Conservation (phyloP, 495 filamentous ascomycete genomes). For the Hypoxylon subgilvum region DNA sequence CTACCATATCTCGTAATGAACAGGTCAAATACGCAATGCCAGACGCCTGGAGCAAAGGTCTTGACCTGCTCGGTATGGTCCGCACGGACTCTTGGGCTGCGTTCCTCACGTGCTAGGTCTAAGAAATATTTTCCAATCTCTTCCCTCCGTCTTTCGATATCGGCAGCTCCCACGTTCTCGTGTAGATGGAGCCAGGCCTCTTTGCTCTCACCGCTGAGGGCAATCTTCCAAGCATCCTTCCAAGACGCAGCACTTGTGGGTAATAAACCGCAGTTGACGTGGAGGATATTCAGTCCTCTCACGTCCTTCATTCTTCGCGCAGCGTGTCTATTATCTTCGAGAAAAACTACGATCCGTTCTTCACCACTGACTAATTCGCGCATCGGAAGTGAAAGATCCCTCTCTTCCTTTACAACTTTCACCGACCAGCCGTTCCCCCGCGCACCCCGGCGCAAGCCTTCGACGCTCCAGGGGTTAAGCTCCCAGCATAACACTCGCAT, state of each 20-base stretch:
- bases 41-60: conserved; percentile 88
- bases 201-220: neutral
- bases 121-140: conserved; percentile 53
- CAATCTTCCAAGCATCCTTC: conserved; percentile 65
- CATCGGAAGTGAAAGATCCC: conserved; percentile 33
- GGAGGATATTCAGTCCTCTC: conserved; percentile 45
- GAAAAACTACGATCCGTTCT: conserved; percentile 67
- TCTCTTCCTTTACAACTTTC: conserved; percentile 52
- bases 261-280: conserved; percentile 84
- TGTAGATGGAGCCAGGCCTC: conserved; percentile 82
- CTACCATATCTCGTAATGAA: conserved; percentile 50
- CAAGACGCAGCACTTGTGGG: conserved; percentile 72
- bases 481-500: conserved; percentile 85
- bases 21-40: conserved; percentile 89
- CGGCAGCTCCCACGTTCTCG: conserved; percentile 74
- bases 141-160: conserved; percentile 62
- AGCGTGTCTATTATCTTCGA: conserved; percentile 70
- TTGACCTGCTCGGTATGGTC: conserved; percentile 83
- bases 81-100: conserved; percentile 48
- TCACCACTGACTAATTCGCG: conserved; percentile 34
- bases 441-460: conserved; percentile 77
- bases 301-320: conserved; percentile 50
- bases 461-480: conserved; percentile 85
- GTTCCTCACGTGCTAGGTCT: conserved; percentile 35
- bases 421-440: conserved; percentile 68